Conservation (phyloP, 371 early-diverging fungal species). For the Mortierella polycephala region DNA sequence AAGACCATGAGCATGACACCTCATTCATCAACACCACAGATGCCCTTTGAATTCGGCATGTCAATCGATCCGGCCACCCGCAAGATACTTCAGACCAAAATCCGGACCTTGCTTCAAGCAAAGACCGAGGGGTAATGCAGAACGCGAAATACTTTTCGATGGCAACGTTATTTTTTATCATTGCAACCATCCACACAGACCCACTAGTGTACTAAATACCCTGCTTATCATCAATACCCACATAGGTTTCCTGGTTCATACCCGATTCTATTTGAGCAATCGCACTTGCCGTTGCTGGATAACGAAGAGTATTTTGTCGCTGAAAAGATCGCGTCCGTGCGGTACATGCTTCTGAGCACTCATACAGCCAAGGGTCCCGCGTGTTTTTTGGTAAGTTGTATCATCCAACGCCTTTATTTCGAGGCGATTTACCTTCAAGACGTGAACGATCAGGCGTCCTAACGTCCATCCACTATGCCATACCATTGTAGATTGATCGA, state of each 20-base stretch:
- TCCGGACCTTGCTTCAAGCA: conserved; percentile 35
- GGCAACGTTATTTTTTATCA: not conserved
- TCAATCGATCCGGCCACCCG: conserved; percentile 31
- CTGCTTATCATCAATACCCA: too few species aligned
- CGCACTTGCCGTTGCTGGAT: conserved; percentile 74
- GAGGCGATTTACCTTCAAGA: too few species aligned
- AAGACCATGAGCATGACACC: conserved; percentile 26
- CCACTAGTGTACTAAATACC: not conserved
- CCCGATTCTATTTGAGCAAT: conserved; percentile 79
- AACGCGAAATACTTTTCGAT: not conserved
- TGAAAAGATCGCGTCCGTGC: conserved; percentile 91
- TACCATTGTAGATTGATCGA: conserved; percentile 72
- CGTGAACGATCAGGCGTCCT: not conserved
- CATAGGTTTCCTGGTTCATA: conserved; percentile 90
- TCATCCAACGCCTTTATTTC: too few species aligned
- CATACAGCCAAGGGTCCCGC: conserved; percentile 67
- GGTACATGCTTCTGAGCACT: conserved; percentile 75
- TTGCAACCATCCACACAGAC: not conserved
- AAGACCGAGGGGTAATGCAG: conserved; percentile 35
- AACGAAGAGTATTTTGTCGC: conserved; percentile 89
- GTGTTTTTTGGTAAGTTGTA: conserved; percentile 66
- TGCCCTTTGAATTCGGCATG: conserved; percentile 33
- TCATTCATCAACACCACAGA: conserved; percentile 25
- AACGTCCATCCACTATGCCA: not conserved
- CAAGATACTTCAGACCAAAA: conserved; percentile 34